These are phyloP conservation scores for Boletus coccyginus DNA, from an alignment of 768 basidiomycete species.

Conservation along the genomic window DNA sequence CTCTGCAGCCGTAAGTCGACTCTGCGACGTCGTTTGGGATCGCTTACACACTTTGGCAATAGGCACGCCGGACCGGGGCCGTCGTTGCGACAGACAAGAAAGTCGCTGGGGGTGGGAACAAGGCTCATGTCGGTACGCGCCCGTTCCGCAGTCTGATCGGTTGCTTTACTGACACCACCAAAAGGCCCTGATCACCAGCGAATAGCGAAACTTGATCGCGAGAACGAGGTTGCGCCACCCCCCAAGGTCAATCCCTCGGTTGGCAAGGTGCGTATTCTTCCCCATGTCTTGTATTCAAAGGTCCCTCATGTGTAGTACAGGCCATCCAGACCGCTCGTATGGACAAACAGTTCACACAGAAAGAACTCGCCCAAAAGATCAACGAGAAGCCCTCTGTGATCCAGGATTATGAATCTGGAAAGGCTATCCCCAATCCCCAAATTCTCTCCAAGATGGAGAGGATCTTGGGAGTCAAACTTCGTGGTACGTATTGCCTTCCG, in stretches of 20 bases:
- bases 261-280: slow-evolving; percentile 54
- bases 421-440: slow-evolving; percentile 83
- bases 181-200: slow-evolving; percentile 89
- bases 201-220: slow-evolving; percentile 91
- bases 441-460: slow-evolving; percentile 90
- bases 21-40: background rate
- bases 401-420: slow-evolving; percentile 87
- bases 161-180: background rate
- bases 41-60: slow-evolving; percentile 6
- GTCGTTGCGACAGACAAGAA: slow-evolving; percentile 87
- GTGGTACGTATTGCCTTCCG: slow-evolving; percentile 54
- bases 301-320: slow-evolving; percentile 34
- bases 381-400: slow-evolving; percentile 90
- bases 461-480: slow-evolving; percentile 79
- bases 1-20: slow-evolving; percentile 50
- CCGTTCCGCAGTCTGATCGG: background rate
- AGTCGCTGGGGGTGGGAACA: slow-evolving; percentile 64
- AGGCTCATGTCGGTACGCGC: slow-evolving; percentile 58
- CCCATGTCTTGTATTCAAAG: background rate
- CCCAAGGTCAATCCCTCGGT: slow-evolving; percentile 70
- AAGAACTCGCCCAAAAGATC: slow-evolving; percentile 88
- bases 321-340: slow-evolving; percentile 80
- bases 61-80: slow-evolving; percentile 76
- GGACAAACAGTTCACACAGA: slow-evolving; percentile 81
- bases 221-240: slow-evolving; percentile 94